Conservation (phyloP, 169 alveolate genomes). For the Plasmodium coatneyi region DNA sequence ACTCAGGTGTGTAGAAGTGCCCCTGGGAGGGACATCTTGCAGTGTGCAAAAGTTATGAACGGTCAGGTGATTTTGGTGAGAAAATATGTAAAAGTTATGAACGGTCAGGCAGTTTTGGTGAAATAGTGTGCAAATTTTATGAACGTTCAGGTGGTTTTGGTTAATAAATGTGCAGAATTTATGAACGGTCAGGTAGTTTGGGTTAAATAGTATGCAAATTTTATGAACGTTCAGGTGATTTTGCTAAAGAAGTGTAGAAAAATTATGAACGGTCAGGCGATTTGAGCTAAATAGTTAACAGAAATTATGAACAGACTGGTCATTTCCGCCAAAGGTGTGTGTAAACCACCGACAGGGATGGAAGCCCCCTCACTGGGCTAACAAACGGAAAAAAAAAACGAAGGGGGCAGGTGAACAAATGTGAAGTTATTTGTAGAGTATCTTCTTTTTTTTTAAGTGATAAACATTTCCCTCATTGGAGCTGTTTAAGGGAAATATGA, state of each 20-base stretch:
- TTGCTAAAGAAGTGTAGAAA: too few species aligned
- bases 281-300: background rate
- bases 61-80: background rate
- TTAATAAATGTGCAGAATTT: background rate
- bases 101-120: background rate
- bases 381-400: background rate
- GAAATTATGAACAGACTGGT: background rate
- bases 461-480: background rate
- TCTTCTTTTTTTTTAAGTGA: background rate
- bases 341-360: background rate
- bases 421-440: background rate
- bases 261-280: background rate
- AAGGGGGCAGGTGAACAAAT: background rate
- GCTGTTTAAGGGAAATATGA: background rate
- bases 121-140: background rate
- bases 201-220: background rate
- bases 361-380: background rate
- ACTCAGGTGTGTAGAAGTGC: background rate
- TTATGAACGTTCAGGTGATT: background rate
- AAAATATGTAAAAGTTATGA: background rate
- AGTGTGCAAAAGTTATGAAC: background rate
- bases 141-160: background rate
- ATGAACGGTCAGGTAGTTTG: background rate
- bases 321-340: background rate
- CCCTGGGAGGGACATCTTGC: background rate